Evolutionary conservation across 2,329 filamentous ascomycete genomes (phyloP).

Genomic region (Metarhizium humberi): DNA sequence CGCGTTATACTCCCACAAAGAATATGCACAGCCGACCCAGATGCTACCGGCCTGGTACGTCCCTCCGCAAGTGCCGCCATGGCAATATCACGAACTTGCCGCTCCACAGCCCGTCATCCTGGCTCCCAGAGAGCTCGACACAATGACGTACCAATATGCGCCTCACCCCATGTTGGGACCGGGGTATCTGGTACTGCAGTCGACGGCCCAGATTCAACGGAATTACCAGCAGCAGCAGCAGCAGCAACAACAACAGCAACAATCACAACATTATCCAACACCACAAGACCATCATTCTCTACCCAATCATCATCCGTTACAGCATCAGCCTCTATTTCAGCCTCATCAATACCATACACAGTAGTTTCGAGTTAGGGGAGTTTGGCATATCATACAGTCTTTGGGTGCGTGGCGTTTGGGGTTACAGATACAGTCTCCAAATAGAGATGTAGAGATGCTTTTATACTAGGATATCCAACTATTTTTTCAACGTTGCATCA

Average conservation of each 20-base stretch:
- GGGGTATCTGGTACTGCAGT: slow-evolving; percentile 7
- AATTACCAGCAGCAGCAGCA: not conserved
- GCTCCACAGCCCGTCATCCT: not conserved
- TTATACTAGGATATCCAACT: not conserved
- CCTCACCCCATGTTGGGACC: slow-evolving; percentile 7
- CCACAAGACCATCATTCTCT: not conserved
- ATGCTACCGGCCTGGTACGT: not conserved
- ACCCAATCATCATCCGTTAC: not conserved
- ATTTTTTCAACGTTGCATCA: not conserved
- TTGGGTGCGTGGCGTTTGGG: not conserved
- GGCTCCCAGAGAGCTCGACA: slow-evolving; percentile 5
- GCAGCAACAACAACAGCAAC: not conserved
- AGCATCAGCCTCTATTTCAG: slow-evolving; percentile 2
- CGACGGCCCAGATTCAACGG: slow-evolving; percentile 2
- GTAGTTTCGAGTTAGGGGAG: not conserved
- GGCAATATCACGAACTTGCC: slow-evolving; percentile 3
- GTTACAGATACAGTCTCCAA: not conserved
- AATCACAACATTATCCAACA: not conserved
- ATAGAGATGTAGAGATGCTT: not conserved
- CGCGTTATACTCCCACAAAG: not conserved
- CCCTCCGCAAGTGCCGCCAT: not conserved
- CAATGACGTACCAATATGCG: slow-evolving; percentile 5
- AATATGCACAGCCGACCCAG: not conserved
- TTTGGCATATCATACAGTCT: not conserved
- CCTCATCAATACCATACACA: slow-evolving; percentile 4